These are phyloP conservation scores for Globisporangium acanthophoron DNA, from an alignment of 352 stramenopile genomes.

Conservation along the genomic window DNA sequence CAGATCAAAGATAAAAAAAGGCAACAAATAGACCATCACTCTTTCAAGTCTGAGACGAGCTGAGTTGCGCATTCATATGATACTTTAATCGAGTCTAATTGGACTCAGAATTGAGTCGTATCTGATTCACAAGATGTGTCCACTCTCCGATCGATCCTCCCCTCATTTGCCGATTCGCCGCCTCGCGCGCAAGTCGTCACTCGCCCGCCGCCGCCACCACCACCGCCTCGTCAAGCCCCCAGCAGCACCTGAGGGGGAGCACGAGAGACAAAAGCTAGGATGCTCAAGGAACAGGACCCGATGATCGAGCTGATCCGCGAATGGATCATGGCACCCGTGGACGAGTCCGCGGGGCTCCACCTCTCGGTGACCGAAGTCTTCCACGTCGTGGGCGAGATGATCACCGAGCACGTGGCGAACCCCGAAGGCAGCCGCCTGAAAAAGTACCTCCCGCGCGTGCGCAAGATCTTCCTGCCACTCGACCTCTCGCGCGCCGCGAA, in stretches of 20 bases:
- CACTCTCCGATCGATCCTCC: no score
- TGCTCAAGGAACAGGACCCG: slow-evolving; percentile 83
- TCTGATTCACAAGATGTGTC: no score
- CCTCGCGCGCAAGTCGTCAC: no score
- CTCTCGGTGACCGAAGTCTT: slow-evolving; percentile 67
- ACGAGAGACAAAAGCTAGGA: slow-evolving; percentile 10
- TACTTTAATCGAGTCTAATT: no score
- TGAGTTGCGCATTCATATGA: no score
- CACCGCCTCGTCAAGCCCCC: background rate
- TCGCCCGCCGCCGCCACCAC: no score
- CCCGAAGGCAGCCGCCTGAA: slow-evolving; percentile 36
- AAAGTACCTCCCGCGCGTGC: slow-evolving; percentile 62
- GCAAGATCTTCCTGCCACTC: slow-evolving; percentile 65
- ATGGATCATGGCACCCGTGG: slow-evolving; percentile 76
- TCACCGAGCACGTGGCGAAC: slow-evolving; percentile 56
- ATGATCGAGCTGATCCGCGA: slow-evolving; percentile 84
- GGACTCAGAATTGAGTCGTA: no score
- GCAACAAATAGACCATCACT: no score
- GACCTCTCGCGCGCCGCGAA: slow-evolving; percentile 59
- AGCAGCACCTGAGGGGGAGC: no score
- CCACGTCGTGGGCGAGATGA: slow-evolving; percentile 67
- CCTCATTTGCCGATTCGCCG: no score
- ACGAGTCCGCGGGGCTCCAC: slow-evolving; percentile 51
- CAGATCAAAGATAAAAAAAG: background rate
- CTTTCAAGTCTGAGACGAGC: no score